Percentiles rank a stretch among this genome's conserved stretches.
These are phyloP conservation scores for Endoconidiophora laricicola DNA, from an alignment of 2,329 filamentous ascomycete species.

Conservation along the genomic window DNA sequence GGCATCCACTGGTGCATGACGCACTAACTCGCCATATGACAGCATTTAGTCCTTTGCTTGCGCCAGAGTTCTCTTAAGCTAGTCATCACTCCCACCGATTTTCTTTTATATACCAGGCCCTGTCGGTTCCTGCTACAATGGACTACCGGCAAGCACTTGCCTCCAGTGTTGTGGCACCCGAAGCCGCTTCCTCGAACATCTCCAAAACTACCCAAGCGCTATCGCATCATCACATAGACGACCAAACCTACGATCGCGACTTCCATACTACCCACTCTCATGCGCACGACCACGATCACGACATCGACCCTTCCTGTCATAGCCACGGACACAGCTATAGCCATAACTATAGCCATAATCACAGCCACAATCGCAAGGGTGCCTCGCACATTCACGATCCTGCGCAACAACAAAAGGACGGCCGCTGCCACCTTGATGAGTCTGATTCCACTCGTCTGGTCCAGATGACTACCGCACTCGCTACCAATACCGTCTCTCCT, in stretches of 20 bases:
- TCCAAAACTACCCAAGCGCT: constrained; percentile 2
- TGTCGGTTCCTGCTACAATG: constrained; percentile 1
- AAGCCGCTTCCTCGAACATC: background rate
- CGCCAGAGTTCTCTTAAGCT: constrained; percentile 10
- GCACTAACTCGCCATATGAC: constrained; percentile 8
- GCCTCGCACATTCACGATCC: background rate
- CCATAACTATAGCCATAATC: background rate
- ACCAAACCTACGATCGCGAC: background rate
- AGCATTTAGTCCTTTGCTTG: constrained; percentile 10
- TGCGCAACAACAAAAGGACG: constrained; percentile 3
- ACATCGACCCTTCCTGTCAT: background rate
- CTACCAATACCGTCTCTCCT: constrained; percentile 64
- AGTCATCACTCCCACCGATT: background rate
- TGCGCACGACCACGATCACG: background rate
- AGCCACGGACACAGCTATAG: background rate
- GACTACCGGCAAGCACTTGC: constrained; percentile 1
- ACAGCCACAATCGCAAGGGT: background rate
- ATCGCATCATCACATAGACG: constrained; percentile 2
- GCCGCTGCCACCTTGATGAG: constrained; percentile 8
- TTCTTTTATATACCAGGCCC: background rate
- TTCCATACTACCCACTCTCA: too few relatives aligned
- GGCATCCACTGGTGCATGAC: constrained; percentile 4
- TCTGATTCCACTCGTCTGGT: constrained; percentile 24
- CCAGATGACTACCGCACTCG: constrained; percentile 48
- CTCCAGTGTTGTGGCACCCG: background rate